Base-by-base conservation (phyloP, 345 rosid genomes). In the Zanthoxylum bungeanum region DNA sequence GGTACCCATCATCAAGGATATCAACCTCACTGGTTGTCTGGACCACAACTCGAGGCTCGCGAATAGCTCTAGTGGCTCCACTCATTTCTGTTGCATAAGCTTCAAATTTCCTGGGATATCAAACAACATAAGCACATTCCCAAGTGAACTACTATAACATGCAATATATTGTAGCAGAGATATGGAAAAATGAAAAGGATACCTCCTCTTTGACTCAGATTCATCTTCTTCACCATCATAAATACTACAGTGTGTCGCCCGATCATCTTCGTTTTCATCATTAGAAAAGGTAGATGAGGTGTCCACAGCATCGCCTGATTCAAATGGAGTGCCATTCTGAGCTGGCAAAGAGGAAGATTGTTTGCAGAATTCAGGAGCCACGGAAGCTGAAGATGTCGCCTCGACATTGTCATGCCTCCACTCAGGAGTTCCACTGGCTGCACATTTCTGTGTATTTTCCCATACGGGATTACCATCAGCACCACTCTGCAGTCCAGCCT, bases 1-100 rank as follows among this genome's bases (percentile, higher is more conserved):
- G 90, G 72, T 95, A 95, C 19, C 99, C 97, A 81, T 95, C 99
- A 46, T 95, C 99, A 6, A 95, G 94, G 64, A 95, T 95, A 77
- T 92, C 96, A 47, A 95, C 97, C 74, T 92, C 99, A 66, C 99
- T 95, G 7, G 96, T 92, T 72, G 99, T 95, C 83, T 95, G 99
- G 69, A 95, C 99, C 59, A 95, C 98, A 31, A 95, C 98, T 80
- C 99, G 87, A 17, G 99, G 98, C 73, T 95, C 99, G 16, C 99
- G 93, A 71, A 91, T 92, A 52, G 94, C 88, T 82, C 97, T 84
- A 11, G 97, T 86, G 69, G 97, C 96, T 80, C 98, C 99, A 79
- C 93, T 91, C 87, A 92, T 81, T 81, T 92, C 98, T 47, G 85
- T 70, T 57, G 89, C 76, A 78, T 85, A 88, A 65, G 86, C 85